Evolutionary conservation across 371 early-diverging fungal species (phyloP).

Genomic region (Apophysomyces sp.): DNA sequence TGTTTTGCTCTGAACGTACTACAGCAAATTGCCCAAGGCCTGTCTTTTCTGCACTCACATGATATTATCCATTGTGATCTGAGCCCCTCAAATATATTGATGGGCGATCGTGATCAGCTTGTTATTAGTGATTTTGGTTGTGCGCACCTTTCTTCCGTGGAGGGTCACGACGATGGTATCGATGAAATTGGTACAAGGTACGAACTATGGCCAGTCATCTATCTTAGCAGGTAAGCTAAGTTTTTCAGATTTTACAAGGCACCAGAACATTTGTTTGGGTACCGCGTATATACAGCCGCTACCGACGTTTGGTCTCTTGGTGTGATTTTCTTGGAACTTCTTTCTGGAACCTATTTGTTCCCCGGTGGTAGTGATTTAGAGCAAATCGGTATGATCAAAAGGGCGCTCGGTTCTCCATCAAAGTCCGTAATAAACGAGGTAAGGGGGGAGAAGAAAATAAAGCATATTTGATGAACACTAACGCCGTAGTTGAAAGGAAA

Average conservation of each 20-base stretch:
- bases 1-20: slow-evolving; percentile 21
- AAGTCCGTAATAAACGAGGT: slow-evolving; percentile 20
- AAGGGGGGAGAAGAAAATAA: not conserved
- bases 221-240: not conserved
- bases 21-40: slow-evolving; percentile 55
- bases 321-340: slow-evolving; percentile 26
- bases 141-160: slow-evolving; percentile 31
- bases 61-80: slow-evolving; percentile 77
- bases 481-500: slow-evolving; percentile 23
- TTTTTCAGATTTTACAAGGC: slow-evolving; percentile 42
- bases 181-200: slow-evolving; percentile 48
- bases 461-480: not conserved
- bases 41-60: slow-evolving; percentile 56
- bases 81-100: slow-evolving; percentile 72
- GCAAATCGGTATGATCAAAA: slow-evolving; percentile 38
- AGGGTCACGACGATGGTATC: not conserved
- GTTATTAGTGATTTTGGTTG: slow-evolving; percentile 87
- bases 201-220: not conserved
- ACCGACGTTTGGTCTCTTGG: slow-evolving; percentile 53
- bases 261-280: slow-evolving; percentile 48
- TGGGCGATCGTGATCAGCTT: slow-evolving; percentile 49
- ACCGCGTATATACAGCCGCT: slow-evolving; percentile 27
- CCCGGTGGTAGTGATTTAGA: slow-evolving; percentile 44
- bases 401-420: slow-evolving; percentile 33
- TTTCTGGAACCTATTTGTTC: slow-evolving; percentile 33